Evolutionary conservation across 1,284 basidiomycete genomes (phyloP), one percentile per base, ranked within the genome.

Genomic region (Xanthoconium separans): DNA sequence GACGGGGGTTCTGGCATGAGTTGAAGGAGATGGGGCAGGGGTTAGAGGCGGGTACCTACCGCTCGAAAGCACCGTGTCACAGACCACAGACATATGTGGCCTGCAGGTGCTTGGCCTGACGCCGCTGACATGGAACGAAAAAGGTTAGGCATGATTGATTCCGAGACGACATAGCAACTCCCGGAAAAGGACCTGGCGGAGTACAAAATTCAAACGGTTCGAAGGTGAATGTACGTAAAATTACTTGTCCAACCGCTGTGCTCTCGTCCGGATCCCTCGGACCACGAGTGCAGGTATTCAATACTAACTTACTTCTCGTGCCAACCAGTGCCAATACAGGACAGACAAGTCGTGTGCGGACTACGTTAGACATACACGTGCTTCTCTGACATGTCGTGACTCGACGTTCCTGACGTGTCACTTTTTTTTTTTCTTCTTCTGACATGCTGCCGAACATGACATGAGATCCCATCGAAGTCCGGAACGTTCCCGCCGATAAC

Each of bases 111-210:
- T 61, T 45, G 62, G 48, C 48, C 60, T 53, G 64, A 54, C 52
- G 63, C 66, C 63, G 66, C 63, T 65, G 66, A 65, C 63, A 65
- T 65, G 66, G 61, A 67, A 59, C 61, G 50, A 51, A 61, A 69
- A 65, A 47, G 50, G 66, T 47, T 61, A 51, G 27, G 56, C 48
- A 30, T 46, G 45, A 30, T 44, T 40, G 10, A 46, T 44, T 65
- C 64, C 62, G 64, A 58, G 58, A 33, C 53, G 62, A 66, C 66
- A 37, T 68, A 65, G 63, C 65, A 66, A 68, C 64, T 66, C 61
- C 59, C 59, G 56, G 11, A 11, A 37, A 37, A 59, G 65, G 60
- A 53, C 57, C 62, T 62, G 63, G 20, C 63, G 63, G 63, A 56
- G 54, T 55, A 30, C 41, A 6, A 51, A 63, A 39, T 50, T 37